These are phyloP conservation scores for Camellia granthamiana DNA, from an alignment of 148 eudicot genomes.

Conservation along the genomic window DNA sequence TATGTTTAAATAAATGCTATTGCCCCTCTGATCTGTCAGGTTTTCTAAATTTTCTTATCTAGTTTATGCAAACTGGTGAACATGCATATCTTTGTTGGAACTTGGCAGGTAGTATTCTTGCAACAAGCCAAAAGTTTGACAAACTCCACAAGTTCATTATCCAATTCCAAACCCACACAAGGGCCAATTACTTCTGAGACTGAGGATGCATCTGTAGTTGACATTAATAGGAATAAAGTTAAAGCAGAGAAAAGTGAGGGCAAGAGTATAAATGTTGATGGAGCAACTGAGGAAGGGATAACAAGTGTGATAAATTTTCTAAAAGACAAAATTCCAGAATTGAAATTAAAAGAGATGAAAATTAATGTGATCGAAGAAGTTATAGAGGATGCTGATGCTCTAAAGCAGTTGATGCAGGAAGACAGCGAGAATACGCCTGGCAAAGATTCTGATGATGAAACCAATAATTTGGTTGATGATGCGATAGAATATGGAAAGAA, in stretches of 20 bases:
- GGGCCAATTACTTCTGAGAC: conserved; percentile 49
- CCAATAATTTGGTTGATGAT: conserved; percentile 47
- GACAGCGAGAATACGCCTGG: conserved; percentile 36
- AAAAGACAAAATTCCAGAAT: conserved; percentile 92
- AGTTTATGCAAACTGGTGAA: conserved; percentile 13
- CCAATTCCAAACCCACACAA: conserved; percentile 50
- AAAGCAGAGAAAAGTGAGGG: conserved; percentile 67
- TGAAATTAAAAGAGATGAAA: conserved; percentile 74
- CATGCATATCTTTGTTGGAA: background rate
- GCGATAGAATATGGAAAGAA: conserved; percentile 52
- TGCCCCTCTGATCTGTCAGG: background rate
- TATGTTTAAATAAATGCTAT: background rate
- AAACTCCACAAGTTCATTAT: conserved; percentile 42
- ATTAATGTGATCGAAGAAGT: conserved; percentile 53
- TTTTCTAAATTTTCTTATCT: background rate
- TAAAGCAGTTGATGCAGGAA: conserved; percentile 54
- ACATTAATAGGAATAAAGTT: conserved; percentile 46
- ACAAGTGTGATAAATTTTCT: conserved; percentile 85
- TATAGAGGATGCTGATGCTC: conserved; percentile 55
- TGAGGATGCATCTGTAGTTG: conserved; percentile 50
- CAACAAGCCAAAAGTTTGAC: conserved; percentile 50
- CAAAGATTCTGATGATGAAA: conserved; percentile 59
- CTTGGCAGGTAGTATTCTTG: conserved; percentile 69
- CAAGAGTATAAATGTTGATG: conserved; percentile 64
- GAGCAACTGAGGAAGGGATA: conserved; percentile 89